phyloP scores from a whole-genome alignment of 1,139 yeast species.

The Kluyveromyces marxianus region DNA sequence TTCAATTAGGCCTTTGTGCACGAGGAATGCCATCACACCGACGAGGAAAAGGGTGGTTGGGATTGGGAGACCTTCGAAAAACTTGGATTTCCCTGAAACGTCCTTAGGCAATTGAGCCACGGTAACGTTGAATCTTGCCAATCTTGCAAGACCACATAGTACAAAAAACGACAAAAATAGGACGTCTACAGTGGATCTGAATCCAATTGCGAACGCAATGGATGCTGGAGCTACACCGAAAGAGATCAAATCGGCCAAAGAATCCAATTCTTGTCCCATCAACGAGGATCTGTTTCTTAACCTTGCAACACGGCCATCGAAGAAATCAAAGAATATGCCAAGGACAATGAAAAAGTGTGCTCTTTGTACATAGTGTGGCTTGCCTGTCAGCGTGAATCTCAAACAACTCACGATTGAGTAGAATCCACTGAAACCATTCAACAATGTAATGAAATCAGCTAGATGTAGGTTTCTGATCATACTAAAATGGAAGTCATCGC shows the following conservation, averaged over 20 bases:
- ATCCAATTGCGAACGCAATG: slow-evolving; percentile 85
- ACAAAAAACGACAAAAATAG: slow-evolving; percentile 76
- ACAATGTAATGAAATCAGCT: slow-evolving; percentile 91
- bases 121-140: slow-evolving; percentile 92
- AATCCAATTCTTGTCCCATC: slow-evolving; percentile 96
- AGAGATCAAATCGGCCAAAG: slow-evolving; percentile 87
- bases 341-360: slow-evolving; percentile 83
- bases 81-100: slow-evolving; percentile 66
- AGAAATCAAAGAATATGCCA: slow-evolving; percentile 90
- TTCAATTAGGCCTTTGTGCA: slow-evolving; percentile 39
- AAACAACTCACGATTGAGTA: slow-evolving; percentile 82
- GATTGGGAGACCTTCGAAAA: slow-evolving; percentile 92
- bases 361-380: slow-evolving; percentile 68
- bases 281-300: slow-evolving; percentile 84
- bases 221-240: slow-evolving; percentile 93
- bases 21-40: slow-evolving; percentile 58
- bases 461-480: slow-evolving; percentile 75
- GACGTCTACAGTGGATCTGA: slow-evolving; percentile 76
- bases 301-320: slow-evolving; percentile 96
- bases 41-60: slow-evolving; percentile 82
- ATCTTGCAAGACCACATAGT: slow-evolving; percentile 84
- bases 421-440: slow-evolving; percentile 87
- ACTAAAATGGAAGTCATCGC: slow-evolving; percentile 72
- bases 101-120: slow-evolving; percentile 91
- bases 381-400: slow-evolving; percentile 64